A percentile compares a stretch with the other conserved stretches of the same genome.
phyloP scores from a whole-genome alignment of 2,329 filamentous ascomycete genomes.

The Colletotrichum sp. region DNA sequence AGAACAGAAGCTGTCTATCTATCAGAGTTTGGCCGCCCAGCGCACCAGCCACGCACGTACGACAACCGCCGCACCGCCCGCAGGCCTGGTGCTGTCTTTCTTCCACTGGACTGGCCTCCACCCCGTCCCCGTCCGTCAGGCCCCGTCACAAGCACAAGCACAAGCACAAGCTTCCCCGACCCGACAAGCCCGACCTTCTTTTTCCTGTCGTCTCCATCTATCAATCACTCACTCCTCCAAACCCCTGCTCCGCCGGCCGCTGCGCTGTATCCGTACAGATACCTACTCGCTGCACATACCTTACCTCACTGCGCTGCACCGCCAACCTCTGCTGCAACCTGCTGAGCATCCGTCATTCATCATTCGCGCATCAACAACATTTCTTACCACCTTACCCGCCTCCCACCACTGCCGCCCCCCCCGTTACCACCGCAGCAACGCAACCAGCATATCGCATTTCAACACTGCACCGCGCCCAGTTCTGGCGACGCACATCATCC shows the following conservation, averaged over 20 bases:
- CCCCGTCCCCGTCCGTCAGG: background rate
- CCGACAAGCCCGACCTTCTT: conserved; percentile 2
- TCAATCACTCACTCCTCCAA: background rate
- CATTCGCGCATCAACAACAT: background rate
- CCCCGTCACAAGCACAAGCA: background rate
- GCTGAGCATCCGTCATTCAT: background rate
- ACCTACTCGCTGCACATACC: background rate
- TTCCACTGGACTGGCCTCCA: background rate
- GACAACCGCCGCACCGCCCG: background rate
- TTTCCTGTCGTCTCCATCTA: background rate
- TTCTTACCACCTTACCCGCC: background rate
- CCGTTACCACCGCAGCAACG: background rate
- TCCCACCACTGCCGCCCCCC: background rate
- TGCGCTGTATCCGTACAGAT: background rate
- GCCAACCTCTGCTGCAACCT: background rate
- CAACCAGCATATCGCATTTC: background rate
- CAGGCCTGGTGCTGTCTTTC: too few relatives aligned
- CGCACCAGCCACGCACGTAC: background rate
- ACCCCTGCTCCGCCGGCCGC: background rate
- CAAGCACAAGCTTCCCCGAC: background rate
- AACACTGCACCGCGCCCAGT: background rate
- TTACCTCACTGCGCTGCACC: background rate
- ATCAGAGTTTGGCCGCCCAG: background rate
- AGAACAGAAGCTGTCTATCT: background rate
- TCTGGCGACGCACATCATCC: background rate